Conservation (phyloP, 1,284 basidiomycete genomes). For the Ceratorhiza oryzae-sativae region DNA sequence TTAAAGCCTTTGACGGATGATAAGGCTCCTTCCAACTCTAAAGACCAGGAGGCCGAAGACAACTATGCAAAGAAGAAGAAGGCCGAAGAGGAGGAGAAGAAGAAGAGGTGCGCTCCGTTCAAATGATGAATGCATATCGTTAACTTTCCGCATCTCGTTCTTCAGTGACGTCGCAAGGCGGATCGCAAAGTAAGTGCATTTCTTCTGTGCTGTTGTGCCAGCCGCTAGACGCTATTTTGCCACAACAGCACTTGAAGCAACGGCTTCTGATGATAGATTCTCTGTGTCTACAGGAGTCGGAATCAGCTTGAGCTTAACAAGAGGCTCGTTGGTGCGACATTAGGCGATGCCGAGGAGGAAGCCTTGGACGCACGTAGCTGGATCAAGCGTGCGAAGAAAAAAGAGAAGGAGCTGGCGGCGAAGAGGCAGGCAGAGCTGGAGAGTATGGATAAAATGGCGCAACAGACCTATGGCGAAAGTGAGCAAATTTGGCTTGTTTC, state of each 20-base stretch:
- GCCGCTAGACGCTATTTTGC: constrained; percentile 37
- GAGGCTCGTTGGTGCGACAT: constrained; percentile 36
- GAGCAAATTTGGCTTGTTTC: constrained; percentile 48
- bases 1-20: constrained; percentile 92
- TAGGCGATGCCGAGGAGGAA: constrained; percentile 46
- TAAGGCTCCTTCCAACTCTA: constrained; percentile 65
- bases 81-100: constrained; percentile 74
- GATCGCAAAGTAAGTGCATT: constrained; percentile 84
- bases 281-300: constrained; percentile 70
- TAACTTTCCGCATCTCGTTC: neutral
- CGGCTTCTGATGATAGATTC: constrained; percentile 44
- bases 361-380: constrained; percentile 47
- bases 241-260: constrained; percentile 29
- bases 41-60: constrained; percentile 81
- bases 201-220: constrained; percentile 39
- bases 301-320: constrained; percentile 74
- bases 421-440: constrained; percentile 82
- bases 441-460: constrained; percentile 77
- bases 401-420: constrained; percentile 51
- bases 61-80: constrained; percentile 83
- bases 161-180: constrained; percentile 74
- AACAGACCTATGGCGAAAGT: constrained; percentile 83
- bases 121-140: constrained; percentile 40
- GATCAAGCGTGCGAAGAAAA: constrained; percentile 47
- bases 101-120: constrained; percentile 57